Conservation (phyloP, 2,329 filamentous ascomycete genomes). For the Aureobasidium sp. region DNA sequence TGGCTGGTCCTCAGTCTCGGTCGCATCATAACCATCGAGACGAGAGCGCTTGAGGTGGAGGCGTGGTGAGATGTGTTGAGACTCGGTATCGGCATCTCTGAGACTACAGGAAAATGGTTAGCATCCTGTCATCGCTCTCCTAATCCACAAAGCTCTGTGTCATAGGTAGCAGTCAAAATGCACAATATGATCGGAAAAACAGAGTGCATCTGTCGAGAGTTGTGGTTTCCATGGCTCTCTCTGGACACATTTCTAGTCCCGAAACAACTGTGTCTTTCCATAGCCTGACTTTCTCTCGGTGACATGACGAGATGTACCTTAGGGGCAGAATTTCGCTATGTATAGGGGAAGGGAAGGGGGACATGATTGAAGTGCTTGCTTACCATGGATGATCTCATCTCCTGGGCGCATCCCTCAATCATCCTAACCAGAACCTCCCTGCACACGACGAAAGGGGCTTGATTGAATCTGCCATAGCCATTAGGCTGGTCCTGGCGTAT, state of each 20-base stretch:
- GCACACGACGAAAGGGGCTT: background rate
- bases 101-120: background rate
- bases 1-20: background rate
- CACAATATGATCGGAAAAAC: background rate
- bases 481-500: background rate
- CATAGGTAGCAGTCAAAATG: background rate
- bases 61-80: background rate
- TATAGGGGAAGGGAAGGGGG: background rate
- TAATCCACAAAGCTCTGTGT: no score
- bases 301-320: background rate
- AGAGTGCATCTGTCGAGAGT: background rate
- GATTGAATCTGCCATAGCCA: background rate
- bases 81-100: background rate
- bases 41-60: background rate
- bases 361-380: background rate
- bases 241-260: background rate
- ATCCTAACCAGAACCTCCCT: background rate
- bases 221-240: background rate
- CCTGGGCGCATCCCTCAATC: background rate
- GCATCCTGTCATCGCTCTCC: background rate
- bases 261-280: background rate
- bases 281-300: background rate
- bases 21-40: background rate
- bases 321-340: no score
- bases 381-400: background rate